Evolutionary conservation across 1,139 yeast genomes (phyloP), one percentile per base, ranked within the genome.

Genomic region (Zygoascus hellenicus): DNA sequence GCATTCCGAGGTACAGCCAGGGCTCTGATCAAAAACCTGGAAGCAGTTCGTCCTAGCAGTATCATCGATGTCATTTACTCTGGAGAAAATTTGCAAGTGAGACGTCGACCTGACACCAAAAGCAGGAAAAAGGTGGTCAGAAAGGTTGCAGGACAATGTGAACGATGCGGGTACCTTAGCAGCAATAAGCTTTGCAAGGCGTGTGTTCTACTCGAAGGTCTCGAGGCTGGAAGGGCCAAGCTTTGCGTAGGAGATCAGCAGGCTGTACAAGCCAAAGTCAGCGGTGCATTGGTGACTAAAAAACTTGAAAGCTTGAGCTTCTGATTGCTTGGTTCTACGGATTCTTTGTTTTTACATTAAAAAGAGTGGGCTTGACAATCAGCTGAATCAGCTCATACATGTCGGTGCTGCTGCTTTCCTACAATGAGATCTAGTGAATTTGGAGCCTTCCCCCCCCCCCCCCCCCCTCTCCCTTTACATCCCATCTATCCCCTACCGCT

Each of bases 1-100:
- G 97, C 99, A 0, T 94, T 94, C 62, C 73, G 99, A 56, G 98
- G 99, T 9, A 94, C 98, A 0, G 97, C 98, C 0, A 76, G 99
- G 59, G 92, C 89, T 49, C 72, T 92, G 35, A 80, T 94, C 71
- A 92, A 92, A 65, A 86, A 89, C 51, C 70, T 94, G 48, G 98
- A 92, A 61, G 80, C 95, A 2, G 81, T 90, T 1, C 75, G 97
- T 57, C 97, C 98, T 4, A 83, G 95, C 28, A 85, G 97, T 60
- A 92, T 94, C 50, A 80, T 92, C 66, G 98, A 94, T 67, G 87
- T 92, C 48, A 94, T 94, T 38, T 83, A 86, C 57, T 85, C 96
- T 56, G 98, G 99, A 36, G 98, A 94, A 64, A 84, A 82, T 56
- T 78, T 92, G 57, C 81, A 77, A 34, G 68, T 89, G 47, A 78